Evolutionary conservation across 106 monocot genomes (phyloP).

Genomic region (Dactylorhiza incarnata): DNA sequence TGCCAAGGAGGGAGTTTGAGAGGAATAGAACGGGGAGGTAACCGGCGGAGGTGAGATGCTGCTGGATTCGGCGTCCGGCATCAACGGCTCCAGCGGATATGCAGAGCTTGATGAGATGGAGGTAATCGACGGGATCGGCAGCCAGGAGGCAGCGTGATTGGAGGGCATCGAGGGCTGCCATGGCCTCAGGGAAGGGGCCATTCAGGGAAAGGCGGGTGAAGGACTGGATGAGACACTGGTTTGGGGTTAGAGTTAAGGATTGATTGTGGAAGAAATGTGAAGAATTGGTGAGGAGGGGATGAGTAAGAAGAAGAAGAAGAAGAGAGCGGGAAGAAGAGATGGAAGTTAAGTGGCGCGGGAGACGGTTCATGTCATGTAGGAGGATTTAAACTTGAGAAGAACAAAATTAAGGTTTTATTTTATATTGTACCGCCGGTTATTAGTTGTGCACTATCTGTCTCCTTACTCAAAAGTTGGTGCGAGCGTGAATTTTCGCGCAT

Average conservation of each 20-base stretch:
- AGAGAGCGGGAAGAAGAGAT: background rate
- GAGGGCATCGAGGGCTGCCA: conserved; percentile 33
- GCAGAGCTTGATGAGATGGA: conserved; percentile 49
- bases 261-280: background rate
- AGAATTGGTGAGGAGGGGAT: background rate
- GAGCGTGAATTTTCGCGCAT: too few species aligned
- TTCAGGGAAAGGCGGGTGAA: conserved; percentile 37
- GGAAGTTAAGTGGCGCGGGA: background rate
- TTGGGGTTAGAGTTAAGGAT: conserved; percentile 1
- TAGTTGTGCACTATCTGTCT: too few species aligned
- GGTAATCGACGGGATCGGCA: conserved; percentile 47
- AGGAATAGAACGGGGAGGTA: conserved; percentile 29
- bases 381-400: background rate
- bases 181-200: conserved; percentile 43
- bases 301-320: background rate
- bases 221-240: conserved; percentile 7
- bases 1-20: conserved; percentile 38
- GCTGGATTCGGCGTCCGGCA: conserved; percentile 41
- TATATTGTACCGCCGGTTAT: too few species aligned
- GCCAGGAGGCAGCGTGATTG: conserved; percentile 19
- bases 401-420: too few species aligned
- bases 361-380: background rate
- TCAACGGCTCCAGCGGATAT: conserved; percentile 13
- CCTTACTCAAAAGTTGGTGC: too few species aligned
- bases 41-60: conserved; percentile 28